Base-by-base conservation (phyloP, 768 basidiomycete species). In the Hygrocybe punicea region DNA sequence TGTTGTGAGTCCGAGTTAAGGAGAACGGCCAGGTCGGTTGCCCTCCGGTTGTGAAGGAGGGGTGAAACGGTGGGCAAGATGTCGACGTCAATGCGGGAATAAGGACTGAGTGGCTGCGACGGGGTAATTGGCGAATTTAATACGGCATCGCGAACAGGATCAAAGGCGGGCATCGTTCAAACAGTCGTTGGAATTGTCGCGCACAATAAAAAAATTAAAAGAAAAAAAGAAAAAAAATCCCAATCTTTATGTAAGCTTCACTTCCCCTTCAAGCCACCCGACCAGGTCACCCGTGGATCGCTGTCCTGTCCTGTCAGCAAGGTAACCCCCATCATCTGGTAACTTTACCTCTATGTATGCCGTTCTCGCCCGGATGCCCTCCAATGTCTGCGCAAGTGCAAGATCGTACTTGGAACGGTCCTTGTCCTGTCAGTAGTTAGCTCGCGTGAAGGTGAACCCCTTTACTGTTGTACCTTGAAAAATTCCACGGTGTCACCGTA, bases 121-220 rank as follows among this genome's bases (percentile, higher is more conserved):
- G 78, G 77, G 39, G 79, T 77, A 64, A 84, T 70, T 29, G 89
- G 89, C 42, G 87, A 88, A 72, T 89, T 89, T 64, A 88, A 81
- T 65, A 90, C 87, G 60, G 90, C 90, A 80, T 91, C 90, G 70
- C 90, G 82, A 60, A 92, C 89, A 65, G 90, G 89, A 80, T 91
- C 90, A 79, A 91, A 90, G 57, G 82, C 82, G 63, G 89, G 85
- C 85, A 86, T 85, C 55, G 36, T 16, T 11, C 16, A 34, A 29
- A 8, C 29, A 29, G 29, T 8, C 29, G 45, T 55, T 11, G 29
- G 13, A 34, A 29, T 23, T 24, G 37, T 53, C 8, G 25, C 62
- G 62, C 56, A 29, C 29, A 29, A 29, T 29, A 29, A 29, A 29
- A 29, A 29, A 4, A 29, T 29, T 29, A 4, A 29, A 4, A 29